A percentile compares a stretch with the other conserved stretches of the same genome.
phyloP scores from a whole-genome alignment of 306 rosid genomes.

The Dryas octopetala region DNA sequence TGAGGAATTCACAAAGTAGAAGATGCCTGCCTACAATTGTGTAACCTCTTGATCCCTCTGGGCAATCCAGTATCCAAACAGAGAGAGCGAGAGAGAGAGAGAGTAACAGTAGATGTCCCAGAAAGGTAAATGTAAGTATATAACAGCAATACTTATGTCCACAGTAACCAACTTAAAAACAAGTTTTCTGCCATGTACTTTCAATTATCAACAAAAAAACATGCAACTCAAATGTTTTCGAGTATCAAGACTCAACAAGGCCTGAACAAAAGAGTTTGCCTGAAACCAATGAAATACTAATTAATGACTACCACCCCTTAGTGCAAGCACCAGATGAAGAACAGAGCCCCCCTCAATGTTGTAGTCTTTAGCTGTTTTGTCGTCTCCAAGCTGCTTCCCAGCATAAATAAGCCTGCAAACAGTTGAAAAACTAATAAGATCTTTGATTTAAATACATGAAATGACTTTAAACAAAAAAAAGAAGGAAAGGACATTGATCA shows the following conservation, averaged over 20 bases:
- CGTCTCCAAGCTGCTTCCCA: slow-evolving; percentile 96
- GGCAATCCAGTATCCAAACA: no score
- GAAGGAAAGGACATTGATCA: no score
- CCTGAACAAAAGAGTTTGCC: not conserved
- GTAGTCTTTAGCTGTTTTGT: slow-evolving; percentile 97
- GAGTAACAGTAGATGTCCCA: not conserved
- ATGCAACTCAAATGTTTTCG: slow-evolving; percentile 7
- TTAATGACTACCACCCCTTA: slow-evolving; percentile 68
- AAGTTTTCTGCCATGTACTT: slow-evolving; percentile 2
- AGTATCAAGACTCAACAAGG: not conserved
- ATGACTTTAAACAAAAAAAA: no score
- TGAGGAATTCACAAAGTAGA: no score
- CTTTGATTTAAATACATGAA: not conserved
- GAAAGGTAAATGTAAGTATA: not conserved
- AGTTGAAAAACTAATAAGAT: slow-evolving; percentile 3
- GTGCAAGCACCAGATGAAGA: slow-evolving; percentile 91
- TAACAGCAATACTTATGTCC: slow-evolving; percentile 5
- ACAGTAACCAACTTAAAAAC: not conserved
- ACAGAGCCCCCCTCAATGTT: slow-evolving; percentile 98
- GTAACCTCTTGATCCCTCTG: no score
- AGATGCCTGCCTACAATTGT: no score
- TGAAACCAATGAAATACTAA: not conserved
- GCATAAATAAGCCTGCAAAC: slow-evolving; percentile 91
- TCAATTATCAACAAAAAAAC: slow-evolving; percentile 1
- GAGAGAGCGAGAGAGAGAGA: no score